Percentiles rank a stretch among this genome's conserved stretches.
Evolutionary conservation across 73 alveolate species (phyloP).

Genomic region (Paramecium primaurelia): DNA sequence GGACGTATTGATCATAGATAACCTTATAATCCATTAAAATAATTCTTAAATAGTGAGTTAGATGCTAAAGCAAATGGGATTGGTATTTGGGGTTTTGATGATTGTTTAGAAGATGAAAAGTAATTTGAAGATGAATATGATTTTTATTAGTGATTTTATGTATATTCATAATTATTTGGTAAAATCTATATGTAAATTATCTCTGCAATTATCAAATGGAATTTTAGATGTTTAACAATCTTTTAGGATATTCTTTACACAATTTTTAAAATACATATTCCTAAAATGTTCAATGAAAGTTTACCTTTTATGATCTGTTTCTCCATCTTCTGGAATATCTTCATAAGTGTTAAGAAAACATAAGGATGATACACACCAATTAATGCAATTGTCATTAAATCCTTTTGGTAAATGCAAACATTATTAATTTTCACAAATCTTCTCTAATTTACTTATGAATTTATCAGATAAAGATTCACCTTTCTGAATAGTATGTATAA

Average conservation of each 20-base stretch:
- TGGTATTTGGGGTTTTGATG: conserved; percentile 5
- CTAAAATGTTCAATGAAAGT: not conserved
- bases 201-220: not conserved
- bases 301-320: not conserved
- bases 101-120: not conserved
- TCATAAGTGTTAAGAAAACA: not conserved
- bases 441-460: not conserved
- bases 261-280: not conserved
- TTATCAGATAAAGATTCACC: conserved; percentile 17
- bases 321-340: conserved; percentile 19
- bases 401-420: conserved; percentile 19
- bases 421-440: not conserved
- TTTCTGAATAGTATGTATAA: not conserved
- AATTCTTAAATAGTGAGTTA: not conserved
- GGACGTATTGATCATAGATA: not conserved
- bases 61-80: not conserved
- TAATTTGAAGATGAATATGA: not conserved
- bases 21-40: conserved; percentile 17
- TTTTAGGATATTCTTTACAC: not conserved
- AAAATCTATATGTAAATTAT: not conserved
- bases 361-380: conserved; percentile 30
- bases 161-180: not conserved
- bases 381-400: conserved; percentile 16
- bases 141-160: not conserved
- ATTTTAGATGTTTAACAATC: not conserved